A percentile compares a stretch with the other conserved stretches of the same genome.
Conservation (phyloP, 106 monocot species). For the Dioscorea alata region DNA sequence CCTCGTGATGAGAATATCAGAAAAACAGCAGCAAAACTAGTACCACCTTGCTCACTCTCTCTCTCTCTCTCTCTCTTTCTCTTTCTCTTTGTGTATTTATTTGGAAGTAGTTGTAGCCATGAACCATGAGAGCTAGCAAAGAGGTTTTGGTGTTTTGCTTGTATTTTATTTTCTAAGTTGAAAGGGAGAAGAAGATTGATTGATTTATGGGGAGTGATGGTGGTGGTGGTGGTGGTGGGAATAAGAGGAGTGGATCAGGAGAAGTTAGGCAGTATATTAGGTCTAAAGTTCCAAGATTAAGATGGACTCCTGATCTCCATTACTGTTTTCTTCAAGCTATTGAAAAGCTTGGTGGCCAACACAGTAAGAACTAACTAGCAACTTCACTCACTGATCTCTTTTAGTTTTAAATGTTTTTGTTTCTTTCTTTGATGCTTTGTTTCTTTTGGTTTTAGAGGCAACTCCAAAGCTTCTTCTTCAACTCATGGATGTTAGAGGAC, state of each 20-base stretch:
- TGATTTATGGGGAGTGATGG: conserved; percentile 12
- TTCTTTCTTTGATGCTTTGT: background rate
- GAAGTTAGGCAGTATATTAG: conserved; percentile 84
- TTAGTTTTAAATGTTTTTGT: background rate
- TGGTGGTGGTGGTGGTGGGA: conserved; percentile 53
- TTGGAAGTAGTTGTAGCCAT: background rate
- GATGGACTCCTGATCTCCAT: conserved; percentile 96
- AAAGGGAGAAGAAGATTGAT: background rate
- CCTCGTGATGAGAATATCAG: conserved; percentile 6
- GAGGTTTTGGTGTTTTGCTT: too few species aligned
- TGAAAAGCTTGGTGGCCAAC: conserved; percentile 78
- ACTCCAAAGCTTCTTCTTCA: conserved; percentile 94
- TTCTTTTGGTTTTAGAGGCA: conserved; percentile 41
- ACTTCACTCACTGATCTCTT: background rate
- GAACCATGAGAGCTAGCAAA: too few species aligned
- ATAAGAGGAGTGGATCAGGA: conserved; percentile 12
- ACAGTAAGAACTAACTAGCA: conserved; percentile 36
- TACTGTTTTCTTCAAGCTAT: conserved; percentile 79
- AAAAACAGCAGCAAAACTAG: conserved; percentile 4
- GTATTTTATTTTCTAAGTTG: background rate
- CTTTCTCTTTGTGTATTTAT: background rate
- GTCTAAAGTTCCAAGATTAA: conserved; percentile 85
- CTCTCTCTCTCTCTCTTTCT: conserved; percentile 4
- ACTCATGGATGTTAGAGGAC: conserved; percentile 81
- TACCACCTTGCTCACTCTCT: conserved; percentile 5